A percentile compares a stretch with the other conserved stretches of the same genome.
Conservation (phyloP, 2,329 filamentous ascomycete species). For the Colletotrichum tabaci region DNA sequence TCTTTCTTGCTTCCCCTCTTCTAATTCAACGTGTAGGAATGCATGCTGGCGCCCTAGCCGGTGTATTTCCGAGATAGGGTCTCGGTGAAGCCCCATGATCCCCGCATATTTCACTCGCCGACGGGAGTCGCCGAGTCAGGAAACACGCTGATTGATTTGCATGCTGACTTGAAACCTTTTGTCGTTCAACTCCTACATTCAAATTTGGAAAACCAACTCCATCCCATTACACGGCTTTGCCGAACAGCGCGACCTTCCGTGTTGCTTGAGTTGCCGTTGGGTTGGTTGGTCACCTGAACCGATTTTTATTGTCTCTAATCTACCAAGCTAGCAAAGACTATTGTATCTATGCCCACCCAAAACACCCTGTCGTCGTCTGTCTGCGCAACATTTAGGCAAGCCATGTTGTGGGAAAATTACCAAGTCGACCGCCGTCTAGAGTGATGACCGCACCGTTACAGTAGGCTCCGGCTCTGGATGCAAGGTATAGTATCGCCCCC, state of each 20-base stretch:
- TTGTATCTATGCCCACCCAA: neutral
- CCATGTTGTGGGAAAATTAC: constrained; percentile 67
- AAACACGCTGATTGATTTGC: neutral
- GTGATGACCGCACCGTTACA: constrained; percentile 75
- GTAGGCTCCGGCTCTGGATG: constrained; percentile 75
- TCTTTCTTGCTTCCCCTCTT: neutral
- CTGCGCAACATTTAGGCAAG: constrained; percentile 9
- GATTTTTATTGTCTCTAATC: neutral
- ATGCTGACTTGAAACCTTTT: neutral
- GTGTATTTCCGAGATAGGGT: constrained; percentile 30
- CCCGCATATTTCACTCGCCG: constrained; percentile 6
- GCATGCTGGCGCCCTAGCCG: constrained; percentile 11
- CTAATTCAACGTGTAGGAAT: neutral
- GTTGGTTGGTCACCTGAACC: neutral
- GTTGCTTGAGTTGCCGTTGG: neutral
- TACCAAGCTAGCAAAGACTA: neutral
- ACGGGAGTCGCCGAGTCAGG: neutral
- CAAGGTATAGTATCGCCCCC: constrained; percentile 76
- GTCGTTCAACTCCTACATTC: neutral
- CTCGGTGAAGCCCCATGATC: neutral
- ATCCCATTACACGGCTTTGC: neutral
- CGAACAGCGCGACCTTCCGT: too few relatives aligned
- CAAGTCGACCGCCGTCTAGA: constrained; percentile 74
- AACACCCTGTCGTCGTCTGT: neutral
- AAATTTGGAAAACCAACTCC: neutral